Base-by-base conservation (phyloP, 2,329 filamentous ascomycete genomes). In the Pyrenophora graminea region DNA sequence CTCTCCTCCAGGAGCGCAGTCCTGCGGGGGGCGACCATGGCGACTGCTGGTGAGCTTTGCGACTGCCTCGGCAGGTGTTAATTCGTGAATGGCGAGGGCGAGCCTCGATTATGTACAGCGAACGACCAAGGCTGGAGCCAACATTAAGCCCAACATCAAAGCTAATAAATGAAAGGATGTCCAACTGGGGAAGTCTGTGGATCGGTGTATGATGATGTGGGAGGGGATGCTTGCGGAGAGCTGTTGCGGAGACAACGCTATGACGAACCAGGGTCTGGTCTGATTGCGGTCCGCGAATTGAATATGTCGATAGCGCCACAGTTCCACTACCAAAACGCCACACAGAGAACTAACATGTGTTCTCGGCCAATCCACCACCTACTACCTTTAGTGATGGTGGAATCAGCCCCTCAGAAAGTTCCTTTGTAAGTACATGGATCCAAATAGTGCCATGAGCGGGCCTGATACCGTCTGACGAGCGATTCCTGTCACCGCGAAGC, bases 1-100 rank as follows among this genome's bases (percentile, higher is more conserved):
- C 82, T 84, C 76, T 87, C 85, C 74, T 87, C 85, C 31, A 83
- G 83, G 69, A 82, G 82, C 32, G 81, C 81, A 10, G 59, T 79
- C 71, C 82, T 83, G 57, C 81, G 78, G 52, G 77, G 76, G 45
- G 74, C 80, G 48, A 82, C 80, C 83, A 85, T 74, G 58, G 60
- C 63, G 65, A 56, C 60, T 67, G 58, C 47, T 47, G 38, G 49
- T 27, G 25, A 21, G 39, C 27, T 51, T 52, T 36, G 67, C 62
- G 58, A 53, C 59, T 61, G 54, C 59, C 56, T 46, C 23, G 27
- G 51, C 13, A 45, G 18, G 37, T 12, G 17, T 44, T 30, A 21
- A 43, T 40, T 34, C 34, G 39, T 39, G 36, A 18, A 8, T 25
- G 40, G 50, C 32, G 36, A 45, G 40, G 36, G 19, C 40, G 45